Evolutionary conservation across 352 stramenopile genomes (phyloP), one percentile per base, ranked within the genome.

Genomic region (Pythium aphanidermatum): DNA sequence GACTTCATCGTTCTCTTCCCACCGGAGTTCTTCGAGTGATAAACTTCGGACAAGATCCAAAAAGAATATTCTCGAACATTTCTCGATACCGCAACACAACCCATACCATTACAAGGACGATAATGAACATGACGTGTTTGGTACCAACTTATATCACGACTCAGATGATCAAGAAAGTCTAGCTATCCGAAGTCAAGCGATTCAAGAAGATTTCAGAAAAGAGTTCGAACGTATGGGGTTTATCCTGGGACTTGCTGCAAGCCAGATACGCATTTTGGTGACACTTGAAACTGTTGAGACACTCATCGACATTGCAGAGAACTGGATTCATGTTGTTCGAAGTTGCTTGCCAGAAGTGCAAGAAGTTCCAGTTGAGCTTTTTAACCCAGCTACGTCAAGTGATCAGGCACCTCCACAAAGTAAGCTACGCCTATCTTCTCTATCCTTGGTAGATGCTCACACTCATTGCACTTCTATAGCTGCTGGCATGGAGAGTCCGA

Each of bases 31-130:
- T 12, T 12, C 23, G 17, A 42, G 13, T 23, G 51, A 44, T 16
- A 16, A 12, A 16, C 37, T 28, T 8, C 51, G 51, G 6, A 47
- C 35, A 6, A 59, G 48, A 32, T 69, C 36, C 23, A 84, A 80
- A 38, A 82, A 82, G 46, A 85, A 41, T 16, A 89, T 90, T 20
- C 46, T 90, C 19, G 75, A 90, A 12, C 74, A 79, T 48, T 90
- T 90, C 20, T 53, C 67, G 7, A 90, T 90, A 51, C 49, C 57
- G 19, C 65, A 87, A 26, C 60, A 85, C 39, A 87, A 90, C 55
- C 77, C 77, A n/a, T 90, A 79, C 43, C 70, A 56, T 27, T 90
- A 68, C 45, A 63, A 74, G 6, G 74, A 89, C 37, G 70, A 68
- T 0, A 70, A 83, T 8, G 49, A 58, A 6, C 47, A 58, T 6